phyloP scores from a whole-genome alignment of 371 early-diverging fungal species.

The Rhizopus stolonifer region DNA sequence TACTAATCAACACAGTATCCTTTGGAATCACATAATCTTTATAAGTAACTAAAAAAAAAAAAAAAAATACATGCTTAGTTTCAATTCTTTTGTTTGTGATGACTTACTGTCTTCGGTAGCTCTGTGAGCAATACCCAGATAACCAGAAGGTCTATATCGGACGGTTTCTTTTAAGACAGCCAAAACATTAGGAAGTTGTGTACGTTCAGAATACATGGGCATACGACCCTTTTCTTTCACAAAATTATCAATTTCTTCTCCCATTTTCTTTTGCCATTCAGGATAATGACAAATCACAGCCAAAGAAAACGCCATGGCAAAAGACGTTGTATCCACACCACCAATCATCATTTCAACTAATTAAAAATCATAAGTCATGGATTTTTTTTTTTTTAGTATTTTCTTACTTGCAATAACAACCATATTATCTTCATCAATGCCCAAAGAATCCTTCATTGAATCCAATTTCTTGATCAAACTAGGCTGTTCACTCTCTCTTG shows the following conservation, averaged over 20 bases:
- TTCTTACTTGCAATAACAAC: conserved; percentile 23
- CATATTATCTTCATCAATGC: conserved; percentile 18
- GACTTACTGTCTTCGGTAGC: conserved; percentile 12
- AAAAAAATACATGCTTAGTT: background rate
- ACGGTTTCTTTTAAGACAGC: conserved; percentile 19
- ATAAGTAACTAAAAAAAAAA: conserved; percentile 9
- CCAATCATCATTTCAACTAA: conserved; percentile 18
- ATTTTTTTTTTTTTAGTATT: background rate
- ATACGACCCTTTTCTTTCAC: conserved; percentile 4
- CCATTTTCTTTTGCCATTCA: conserved; percentile 7
- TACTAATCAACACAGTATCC: conserved; percentile 6
- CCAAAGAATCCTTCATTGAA: conserved; percentile 7
- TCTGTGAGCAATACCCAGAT: conserved; percentile 16
- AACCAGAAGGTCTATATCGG: conserved; percentile 8
- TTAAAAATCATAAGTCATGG: background rate
- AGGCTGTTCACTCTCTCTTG: conserved; percentile 6
- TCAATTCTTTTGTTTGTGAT: no score
- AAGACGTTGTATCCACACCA: conserved; percentile 16
- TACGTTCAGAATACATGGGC: conserved; percentile 15
- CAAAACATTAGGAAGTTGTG: conserved; percentile 5
- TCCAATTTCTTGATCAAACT: conserved; percentile 17
- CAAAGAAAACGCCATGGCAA: conserved; percentile 9
- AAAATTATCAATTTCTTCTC: conserved; percentile 17
- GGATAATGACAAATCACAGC: conserved; percentile 16
- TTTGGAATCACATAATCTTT: conserved; percentile 21